phyloP scores from a whole-genome alignment of 2,329 filamentous ascomycete genomes.

The Diplodia intermedia region DNA sequence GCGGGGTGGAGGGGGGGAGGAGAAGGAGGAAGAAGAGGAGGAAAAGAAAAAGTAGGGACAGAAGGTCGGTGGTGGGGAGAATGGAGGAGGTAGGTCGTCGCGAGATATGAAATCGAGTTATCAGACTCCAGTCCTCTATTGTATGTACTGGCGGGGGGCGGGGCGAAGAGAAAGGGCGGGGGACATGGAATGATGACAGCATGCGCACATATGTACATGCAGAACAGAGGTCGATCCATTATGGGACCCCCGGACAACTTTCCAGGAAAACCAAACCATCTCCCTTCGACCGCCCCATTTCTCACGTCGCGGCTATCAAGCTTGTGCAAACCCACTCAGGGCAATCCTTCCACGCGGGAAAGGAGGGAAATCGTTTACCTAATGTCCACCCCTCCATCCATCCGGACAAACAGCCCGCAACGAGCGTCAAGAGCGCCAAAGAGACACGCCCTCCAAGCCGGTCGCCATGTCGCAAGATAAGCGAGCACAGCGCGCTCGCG shows the following conservation, averaged over 20 bases:
- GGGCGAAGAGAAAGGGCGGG: neutral
- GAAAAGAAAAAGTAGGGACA: neutral
- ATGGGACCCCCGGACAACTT: neutral
- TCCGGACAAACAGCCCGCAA: neutral
- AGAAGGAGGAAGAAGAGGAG: neutral
- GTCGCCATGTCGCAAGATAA: neutral
- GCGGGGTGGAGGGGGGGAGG: too few species aligned
- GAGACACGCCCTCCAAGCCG: neutral
- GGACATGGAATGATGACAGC: neutral
- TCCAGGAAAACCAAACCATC: neutral
- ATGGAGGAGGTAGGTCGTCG: too few species aligned
- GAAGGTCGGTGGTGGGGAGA: neutral
- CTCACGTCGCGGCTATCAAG: neutral
- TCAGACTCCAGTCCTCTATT: neutral
- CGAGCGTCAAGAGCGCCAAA: constrained; percentile 24
- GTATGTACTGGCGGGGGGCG: neutral
- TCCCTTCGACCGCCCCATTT: neutral
- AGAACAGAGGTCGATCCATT: constrained; percentile 7
- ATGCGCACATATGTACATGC: neutral
- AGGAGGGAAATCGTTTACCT: neutral
- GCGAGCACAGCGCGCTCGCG: neutral
- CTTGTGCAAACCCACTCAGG: neutral
- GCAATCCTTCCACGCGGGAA: neutral
- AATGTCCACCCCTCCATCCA: neutral
- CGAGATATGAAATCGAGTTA: neutral